These are phyloP conservation scores for Diphasiastrum complanatum DNA, from an alignment of 83 land plant genomes.

Conservation along the genomic window DNA sequence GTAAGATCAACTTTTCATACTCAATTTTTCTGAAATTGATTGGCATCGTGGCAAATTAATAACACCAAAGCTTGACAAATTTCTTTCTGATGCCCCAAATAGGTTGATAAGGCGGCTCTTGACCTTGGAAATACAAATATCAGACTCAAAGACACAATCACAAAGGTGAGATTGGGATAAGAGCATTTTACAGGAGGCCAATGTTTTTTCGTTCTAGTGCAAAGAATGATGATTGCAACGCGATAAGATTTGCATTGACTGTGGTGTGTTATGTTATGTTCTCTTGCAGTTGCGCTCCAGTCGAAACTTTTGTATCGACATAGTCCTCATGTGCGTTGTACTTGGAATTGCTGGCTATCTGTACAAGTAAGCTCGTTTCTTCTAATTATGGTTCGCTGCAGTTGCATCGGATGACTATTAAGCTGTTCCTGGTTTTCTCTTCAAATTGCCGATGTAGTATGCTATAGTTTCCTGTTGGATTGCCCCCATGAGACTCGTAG, in stretches of 20 bases:
- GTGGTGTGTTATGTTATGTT: too few species aligned
- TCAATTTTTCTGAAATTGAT: not conserved
- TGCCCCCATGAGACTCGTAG: too few species aligned
- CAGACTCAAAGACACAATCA: slow-evolving; percentile 46
- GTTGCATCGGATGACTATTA: too few species aligned
- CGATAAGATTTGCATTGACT: too few species aligned
- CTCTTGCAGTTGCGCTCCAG: slow-evolving; percentile 64
- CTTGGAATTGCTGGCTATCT: slow-evolving; percentile 64
- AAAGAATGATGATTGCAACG: too few species aligned
- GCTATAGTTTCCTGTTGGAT: too few species aligned
- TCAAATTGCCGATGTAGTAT: too few species aligned
- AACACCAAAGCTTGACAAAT: not conserved
- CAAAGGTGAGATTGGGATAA: slow-evolving; percentile 19
- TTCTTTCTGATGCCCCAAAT: not conserved
- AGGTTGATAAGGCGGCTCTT: slow-evolving; percentile 39
- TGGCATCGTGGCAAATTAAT: not conserved
- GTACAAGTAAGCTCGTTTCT: slow-evolving; percentile 41
- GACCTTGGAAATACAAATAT: slow-evolving; percentile 51
- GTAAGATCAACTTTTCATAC: not conserved
- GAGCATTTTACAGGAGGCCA: not conserved
- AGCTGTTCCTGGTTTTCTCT: too few species aligned
- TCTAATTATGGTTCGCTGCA: too few species aligned
- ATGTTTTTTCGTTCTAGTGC: too few species aligned
- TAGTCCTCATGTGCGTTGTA: slow-evolving; percentile 53
- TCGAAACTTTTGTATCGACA: slow-evolving; percentile 63